phyloP scores from a whole-genome alignment of 1,284 basidiomycete genomes.

The Exobasidium rhododendri region DNA sequence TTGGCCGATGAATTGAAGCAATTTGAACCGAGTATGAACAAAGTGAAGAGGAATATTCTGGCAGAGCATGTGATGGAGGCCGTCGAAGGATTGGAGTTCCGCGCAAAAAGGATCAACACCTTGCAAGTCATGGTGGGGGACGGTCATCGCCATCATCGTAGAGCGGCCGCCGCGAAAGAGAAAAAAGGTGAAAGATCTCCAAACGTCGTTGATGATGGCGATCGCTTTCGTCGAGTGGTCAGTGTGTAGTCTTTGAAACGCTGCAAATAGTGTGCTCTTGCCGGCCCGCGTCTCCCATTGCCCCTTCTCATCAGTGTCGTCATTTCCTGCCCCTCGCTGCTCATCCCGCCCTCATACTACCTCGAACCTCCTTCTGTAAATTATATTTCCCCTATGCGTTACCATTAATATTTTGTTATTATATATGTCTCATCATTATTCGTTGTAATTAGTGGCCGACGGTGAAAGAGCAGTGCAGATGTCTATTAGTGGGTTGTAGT shows the following conservation, averaged over 20 bases:
- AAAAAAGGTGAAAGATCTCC: background rate
- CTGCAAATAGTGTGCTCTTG: background rate
- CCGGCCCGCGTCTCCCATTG: too few species aligned
- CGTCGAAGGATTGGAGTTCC: slow-evolving; percentile 45
- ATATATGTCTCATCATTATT: background rate
- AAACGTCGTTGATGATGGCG: background rate
- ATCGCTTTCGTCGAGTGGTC: background rate
- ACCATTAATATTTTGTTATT: background rate
- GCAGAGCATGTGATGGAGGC: slow-evolving; percentile 47
- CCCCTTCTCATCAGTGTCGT: background rate
- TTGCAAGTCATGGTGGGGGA: slow-evolving; percentile 18
- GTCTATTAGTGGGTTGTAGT: too few species aligned
- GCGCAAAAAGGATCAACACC: slow-evolving; percentile 42
- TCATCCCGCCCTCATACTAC: too few species aligned
- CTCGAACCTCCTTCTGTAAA: too few species aligned
- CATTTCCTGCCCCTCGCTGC: background rate
- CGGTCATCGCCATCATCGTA: background rate
- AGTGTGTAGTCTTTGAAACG: background rate
- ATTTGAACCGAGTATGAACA: slow-evolving; percentile 38
- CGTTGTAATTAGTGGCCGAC: background rate
- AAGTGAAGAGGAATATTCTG: slow-evolving; percentile 35
- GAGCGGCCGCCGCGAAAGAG: background rate
- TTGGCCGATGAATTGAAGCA: slow-evolving; percentile 51
- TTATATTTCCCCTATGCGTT: too few species aligned
- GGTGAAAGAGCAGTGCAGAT: too few species aligned